Percentiles rank a stretch among this genome's conserved stretches.
Evolutionary conservation across 495 filamentous ascomycete species (phyloP).

Genomic region (Xylaria grammica): DNA sequence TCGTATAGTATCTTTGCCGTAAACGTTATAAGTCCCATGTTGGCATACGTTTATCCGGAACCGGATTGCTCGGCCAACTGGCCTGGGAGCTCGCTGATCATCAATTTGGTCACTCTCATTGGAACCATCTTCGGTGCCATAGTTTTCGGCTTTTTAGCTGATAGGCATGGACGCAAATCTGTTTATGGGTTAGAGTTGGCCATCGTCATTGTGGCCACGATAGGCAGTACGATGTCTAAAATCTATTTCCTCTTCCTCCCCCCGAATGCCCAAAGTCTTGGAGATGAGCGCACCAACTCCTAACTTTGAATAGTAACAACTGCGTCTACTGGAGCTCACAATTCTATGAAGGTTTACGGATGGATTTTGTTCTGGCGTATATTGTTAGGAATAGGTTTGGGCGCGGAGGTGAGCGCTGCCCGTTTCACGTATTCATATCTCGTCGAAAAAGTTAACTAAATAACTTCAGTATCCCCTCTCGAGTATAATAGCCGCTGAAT

Average conservation of each 20-base stretch:
- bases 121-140: slow-evolving; percentile 66
- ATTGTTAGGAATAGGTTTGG: slow-evolving; percentile 59
- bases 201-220: slow-evolving; percentile 58
- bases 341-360: slow-evolving; percentile 59
- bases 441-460: neutral
- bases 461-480: slow-evolving; percentile 39
- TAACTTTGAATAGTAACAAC: slow-evolving; percentile 1
- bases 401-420: slow-evolving; percentile 38
- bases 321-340: slow-evolving; percentile 22
- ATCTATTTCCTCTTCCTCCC: slow-evolving; percentile 33
- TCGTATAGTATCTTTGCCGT: slow-evolving; percentile 64
- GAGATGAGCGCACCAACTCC: too few relatives aligned
- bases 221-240: slow-evolving; percentile 53
- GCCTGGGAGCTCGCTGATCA: slow-evolving; percentile 29
- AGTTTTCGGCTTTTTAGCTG: slow-evolving; percentile 66
- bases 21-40: slow-evolving; percentile 64
- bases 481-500: slow-evolving; percentile 68
- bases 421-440: too few relatives aligned
- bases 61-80: slow-evolving; percentile 14
- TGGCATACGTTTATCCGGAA: slow-evolving; percentile 64
- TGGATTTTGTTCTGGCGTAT: slow-evolving; percentile 66
- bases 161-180: slow-evolving; percentile 64
- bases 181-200: slow-evolving; percentile 70
- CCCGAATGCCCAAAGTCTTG: too few relatives aligned
- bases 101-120: slow-evolving; percentile 63